These are phyloP conservation scores for Starmerella vaccinii DNA, from an alignment of 805 yeast species.

Conservation along the genomic window DNA sequence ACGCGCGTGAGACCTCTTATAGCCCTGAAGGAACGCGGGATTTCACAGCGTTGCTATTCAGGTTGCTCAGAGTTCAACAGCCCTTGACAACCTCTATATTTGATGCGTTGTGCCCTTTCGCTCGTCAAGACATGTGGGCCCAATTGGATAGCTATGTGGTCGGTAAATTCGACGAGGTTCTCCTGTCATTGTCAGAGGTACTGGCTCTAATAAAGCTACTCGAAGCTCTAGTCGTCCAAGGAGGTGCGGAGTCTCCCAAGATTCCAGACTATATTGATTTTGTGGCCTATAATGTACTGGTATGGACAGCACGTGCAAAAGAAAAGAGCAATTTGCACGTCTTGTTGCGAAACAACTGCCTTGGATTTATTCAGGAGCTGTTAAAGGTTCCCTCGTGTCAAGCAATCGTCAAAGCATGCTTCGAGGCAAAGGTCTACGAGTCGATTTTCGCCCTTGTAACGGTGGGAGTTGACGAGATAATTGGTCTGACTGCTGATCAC, in stretches of 20 bases:
- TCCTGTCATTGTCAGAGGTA: conserved; percentile 47
- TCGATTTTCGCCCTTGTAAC: conserved; percentile 48
- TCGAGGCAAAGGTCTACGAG: conserved; percentile 46
- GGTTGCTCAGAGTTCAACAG: conserved; percentile 38
- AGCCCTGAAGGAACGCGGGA: conserved; percentile 1
- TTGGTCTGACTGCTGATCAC: conserved; percentile 33
- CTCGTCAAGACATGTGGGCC: conserved; percentile 16
- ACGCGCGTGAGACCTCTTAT: neutral
- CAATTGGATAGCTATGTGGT: conserved; percentile 9
- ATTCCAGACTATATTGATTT: conserved; percentile 49
- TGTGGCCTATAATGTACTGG: conserved; percentile 55
- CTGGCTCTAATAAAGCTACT: conserved; percentile 53
- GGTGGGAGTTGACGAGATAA: conserved; percentile 49
- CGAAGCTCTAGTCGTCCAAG: conserved; percentile 30
- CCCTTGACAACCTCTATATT: conserved; percentile 47
- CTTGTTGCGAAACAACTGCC: conserved; percentile 43
- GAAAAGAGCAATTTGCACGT: conserved; percentile 32
- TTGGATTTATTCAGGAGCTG: conserved; percentile 42
- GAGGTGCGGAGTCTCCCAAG: neutral
- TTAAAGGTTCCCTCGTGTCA: neutral
- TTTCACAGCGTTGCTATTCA: conserved; percentile 36
- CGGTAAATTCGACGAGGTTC: conserved; percentile 35
- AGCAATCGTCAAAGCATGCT: conserved; percentile 36
- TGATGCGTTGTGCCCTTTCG: conserved; percentile 38
- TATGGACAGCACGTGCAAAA: conserved; percentile 35